Evolutionary conservation across 2,329 filamentous ascomycete species (phyloP).

Genomic region (Cadophora sp.): DNA sequence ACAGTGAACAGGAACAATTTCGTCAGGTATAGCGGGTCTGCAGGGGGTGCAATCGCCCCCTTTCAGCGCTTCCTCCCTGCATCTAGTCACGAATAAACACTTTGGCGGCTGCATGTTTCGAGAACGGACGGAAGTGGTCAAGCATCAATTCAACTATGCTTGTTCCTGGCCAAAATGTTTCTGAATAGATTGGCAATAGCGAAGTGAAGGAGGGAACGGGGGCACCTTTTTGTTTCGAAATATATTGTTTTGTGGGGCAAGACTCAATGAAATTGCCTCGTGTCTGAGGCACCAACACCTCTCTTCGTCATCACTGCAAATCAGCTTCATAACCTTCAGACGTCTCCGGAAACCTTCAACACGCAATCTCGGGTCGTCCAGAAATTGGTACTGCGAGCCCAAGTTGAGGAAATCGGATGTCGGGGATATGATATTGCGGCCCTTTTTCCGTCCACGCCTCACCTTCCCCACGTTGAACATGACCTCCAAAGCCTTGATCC

Average conservation of each 20-base stretch:
- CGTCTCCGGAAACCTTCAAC: slow-evolving; percentile 1
- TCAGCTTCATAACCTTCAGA: slow-evolving; percentile 13
- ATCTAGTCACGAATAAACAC: slow-evolving; percentile 10
- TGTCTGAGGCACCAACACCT: slow-evolving; percentile 5
- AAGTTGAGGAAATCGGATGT: neutral
- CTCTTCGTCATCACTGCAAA: slow-evolving; percentile 4
- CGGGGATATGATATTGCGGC: slow-evolving; percentile 32
- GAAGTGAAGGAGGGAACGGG: slow-evolving; percentile 23
- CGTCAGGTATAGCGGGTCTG: neutral
- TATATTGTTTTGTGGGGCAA: slow-evolving; percentile 14
- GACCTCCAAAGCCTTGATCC: slow-evolving; percentile 51
- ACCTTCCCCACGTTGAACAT: slow-evolving; percentile 34
- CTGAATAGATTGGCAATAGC: slow-evolving; percentile 14
- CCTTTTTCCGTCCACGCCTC: slow-evolving; percentile 17
- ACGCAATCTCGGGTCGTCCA: neutral
- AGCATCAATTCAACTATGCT: slow-evolving; percentile 1
- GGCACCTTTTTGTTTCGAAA: slow-evolving; percentile 17
- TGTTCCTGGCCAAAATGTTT: slow-evolving; percentile 17
- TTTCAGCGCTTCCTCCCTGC: neutral
- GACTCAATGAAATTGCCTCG: neutral
- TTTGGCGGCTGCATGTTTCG: slow-evolving; percentile 19
- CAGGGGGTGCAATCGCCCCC: neutral
- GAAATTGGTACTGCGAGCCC: neutral
- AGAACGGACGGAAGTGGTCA: neutral
- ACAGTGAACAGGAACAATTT: slow-evolving; percentile 17